Evolutionary conservation across 805 yeast species (phyloP).

Genomic region (Kuraishia capsulata): DNA sequence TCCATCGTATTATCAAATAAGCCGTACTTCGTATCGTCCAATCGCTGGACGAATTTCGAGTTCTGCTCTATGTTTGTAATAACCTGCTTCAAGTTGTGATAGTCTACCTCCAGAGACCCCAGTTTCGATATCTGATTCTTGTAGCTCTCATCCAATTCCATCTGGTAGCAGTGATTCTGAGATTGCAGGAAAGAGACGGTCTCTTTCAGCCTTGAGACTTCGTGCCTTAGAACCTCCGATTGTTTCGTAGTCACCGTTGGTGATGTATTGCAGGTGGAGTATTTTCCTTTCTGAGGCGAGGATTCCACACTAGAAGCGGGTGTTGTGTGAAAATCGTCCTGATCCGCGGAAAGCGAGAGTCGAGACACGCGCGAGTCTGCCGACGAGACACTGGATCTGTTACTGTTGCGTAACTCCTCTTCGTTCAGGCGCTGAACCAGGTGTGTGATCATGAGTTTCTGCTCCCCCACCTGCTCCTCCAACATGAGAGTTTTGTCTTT

Average conservation of each 20-base stretch:
- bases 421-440: not conserved
- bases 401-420: not conserved
- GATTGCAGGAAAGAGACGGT: not conserved
- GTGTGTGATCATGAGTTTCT: not conserved
- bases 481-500: constrained; percentile 1
- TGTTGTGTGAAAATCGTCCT: not conserved
- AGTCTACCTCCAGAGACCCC: not conserved
- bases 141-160: not conserved
- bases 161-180: not conserved
- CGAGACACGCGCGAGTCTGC: too few species aligned
- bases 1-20: too few species aligned
- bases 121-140: not conserved
- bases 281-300: not conserved
- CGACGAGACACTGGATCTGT: not conserved
- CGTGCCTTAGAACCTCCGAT: not conserved
- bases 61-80: not conserved
- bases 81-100: not conserved
- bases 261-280: too few species aligned
- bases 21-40: not conserved
- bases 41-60: not conserved
- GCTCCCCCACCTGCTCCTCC: constrained; percentile 1
- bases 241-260: not conserved
- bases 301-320: not conserved
- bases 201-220: not conserved
- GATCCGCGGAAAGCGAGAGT: not conserved